Evolutionary conservation across 2,329 filamentous ascomycete species (phyloP).

Genomic region (Hypoxylon sp.): DNA sequence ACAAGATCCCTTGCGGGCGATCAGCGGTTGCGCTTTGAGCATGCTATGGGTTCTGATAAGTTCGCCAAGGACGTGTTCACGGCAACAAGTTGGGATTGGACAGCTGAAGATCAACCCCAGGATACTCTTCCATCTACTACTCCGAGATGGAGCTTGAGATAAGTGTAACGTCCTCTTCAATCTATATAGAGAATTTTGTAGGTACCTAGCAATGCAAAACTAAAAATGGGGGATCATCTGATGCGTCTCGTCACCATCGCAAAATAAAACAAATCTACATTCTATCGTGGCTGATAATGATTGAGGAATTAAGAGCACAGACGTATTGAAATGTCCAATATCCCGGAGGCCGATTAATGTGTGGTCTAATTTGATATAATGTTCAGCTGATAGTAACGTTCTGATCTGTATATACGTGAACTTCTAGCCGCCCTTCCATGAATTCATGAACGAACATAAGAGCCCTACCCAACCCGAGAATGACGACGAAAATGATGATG

Average conservation of each 20-base stretch:
- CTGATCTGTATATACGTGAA: slow-evolving; percentile 32
- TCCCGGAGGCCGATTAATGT: background rate
- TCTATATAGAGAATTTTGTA: background rate
- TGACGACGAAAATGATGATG: slow-evolving; percentile 12
- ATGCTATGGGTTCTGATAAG: slow-evolving; percentile 64
- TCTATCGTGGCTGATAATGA: slow-evolving; percentile 25
- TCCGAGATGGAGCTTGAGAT: slow-evolving; percentile 48
- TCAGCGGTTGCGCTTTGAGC: slow-evolving; percentile 64
- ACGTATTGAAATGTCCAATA: background rate
- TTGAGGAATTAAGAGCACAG: background rate
- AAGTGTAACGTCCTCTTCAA: background rate
- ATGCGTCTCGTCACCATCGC: background rate
- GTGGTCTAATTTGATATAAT: slow-evolving; percentile 15
- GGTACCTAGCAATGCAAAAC: too few species aligned
- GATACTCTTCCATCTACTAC: slow-evolving; percentile 47
- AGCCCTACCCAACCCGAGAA: slow-evolving; percentile 25
- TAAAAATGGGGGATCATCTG: background rate
- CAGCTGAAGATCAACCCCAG: slow-evolving; percentile 60
- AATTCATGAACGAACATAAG: slow-evolving; percentile 13
- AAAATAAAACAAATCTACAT: background rate
- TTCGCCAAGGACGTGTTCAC: slow-evolving; percentile 70
- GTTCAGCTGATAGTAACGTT: slow-evolving; percentile 7
- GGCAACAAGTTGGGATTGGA: slow-evolving; percentile 72
- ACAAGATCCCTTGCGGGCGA: slow-evolving; percentile 66
- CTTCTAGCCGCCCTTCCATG: slow-evolving; percentile 7